Conservation (phyloP, 2,329 filamentous ascomycete genomes). For the Ophiostoma novo-ulmi region DNA sequence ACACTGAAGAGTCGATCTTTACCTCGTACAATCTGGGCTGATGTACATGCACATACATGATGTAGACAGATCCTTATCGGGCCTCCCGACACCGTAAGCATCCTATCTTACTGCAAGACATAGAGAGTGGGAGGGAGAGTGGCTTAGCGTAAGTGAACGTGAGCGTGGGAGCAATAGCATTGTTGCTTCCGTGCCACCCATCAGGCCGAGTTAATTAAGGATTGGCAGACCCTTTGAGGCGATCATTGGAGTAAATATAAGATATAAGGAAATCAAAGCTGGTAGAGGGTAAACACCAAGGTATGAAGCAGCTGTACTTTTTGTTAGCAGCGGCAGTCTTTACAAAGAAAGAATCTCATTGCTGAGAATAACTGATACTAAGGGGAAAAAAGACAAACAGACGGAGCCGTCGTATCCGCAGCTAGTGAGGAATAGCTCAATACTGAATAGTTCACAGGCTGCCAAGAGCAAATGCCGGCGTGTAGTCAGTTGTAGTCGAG, state of each 20-base stretch:
- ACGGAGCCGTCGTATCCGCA: constrained; percentile 8
- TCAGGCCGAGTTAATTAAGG: neutral
- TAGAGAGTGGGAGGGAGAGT: neutral
- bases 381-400: neutral
- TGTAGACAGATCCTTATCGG: constrained; percentile 7
- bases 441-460: neutral
- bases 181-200: neutral
- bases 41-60: neutral
- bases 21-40: neutral
- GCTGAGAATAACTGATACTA: neutral
- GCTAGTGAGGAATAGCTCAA: neutral
- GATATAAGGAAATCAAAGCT: neutral
- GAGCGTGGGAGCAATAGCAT: constrained; percentile 2
- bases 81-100: neutral
- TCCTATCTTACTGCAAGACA: neutral
- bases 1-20: neutral
- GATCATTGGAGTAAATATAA: neutral
- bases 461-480: neutral
- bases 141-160: neutral
- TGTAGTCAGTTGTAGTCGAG: neutral
- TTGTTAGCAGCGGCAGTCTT: neutral
- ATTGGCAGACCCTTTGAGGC: neutral
- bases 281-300: neutral
- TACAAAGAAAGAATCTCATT: neutral
- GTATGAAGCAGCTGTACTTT: neutral